Conservation (phyloP, 768 basidiomycete species). For the Tylopilus plumbeoviolaceoides region DNA sequence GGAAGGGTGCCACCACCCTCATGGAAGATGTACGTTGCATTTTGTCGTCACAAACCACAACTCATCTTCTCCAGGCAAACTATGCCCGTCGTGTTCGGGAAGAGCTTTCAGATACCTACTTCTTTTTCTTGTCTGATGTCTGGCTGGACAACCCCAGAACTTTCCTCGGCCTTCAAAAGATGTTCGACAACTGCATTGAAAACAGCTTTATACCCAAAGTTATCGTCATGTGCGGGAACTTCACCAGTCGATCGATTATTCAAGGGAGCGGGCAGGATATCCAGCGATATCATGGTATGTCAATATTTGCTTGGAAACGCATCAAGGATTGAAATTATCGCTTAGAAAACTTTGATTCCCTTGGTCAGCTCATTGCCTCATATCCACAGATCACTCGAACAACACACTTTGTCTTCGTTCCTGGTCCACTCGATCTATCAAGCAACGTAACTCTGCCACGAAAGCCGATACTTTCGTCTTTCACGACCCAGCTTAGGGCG, state of each 20-base stretch:
- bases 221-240: slow-evolving; percentile 93
- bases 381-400: slow-evolving; percentile 72
- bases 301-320: neutral
- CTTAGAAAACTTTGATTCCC: slow-evolving; percentile 78
- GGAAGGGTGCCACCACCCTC: slow-evolving; percentile 87
- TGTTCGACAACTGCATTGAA: slow-evolving; percentile 89
- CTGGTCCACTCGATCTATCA: slow-evolving; percentile 88
- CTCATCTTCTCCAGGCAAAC: slow-evolving; percentile 44
- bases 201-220: slow-evolving; percentile 83
- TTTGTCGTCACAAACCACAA: neutral
- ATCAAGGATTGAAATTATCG: slow-evolving; percentile 1
- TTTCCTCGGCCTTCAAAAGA: slow-evolving; percentile 69
- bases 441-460: slow-evolving; percentile 80
- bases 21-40: slow-evolving; percentile 74
- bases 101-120: slow-evolving; percentile 72
- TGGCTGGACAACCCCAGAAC: slow-evolving; percentile 91
- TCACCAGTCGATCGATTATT: slow-evolving; percentile 76
- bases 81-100: slow-evolving; percentile 58
- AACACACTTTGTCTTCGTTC: slow-evolving; percentile 92
- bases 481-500: slow-evolving; percentile 63
- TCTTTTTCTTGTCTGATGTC: slow-evolving; percentile 94
- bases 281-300: slow-evolving; percentile 78
- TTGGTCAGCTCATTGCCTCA: slow-evolving; percentile 80
- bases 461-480: slow-evolving; percentile 70
- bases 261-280: slow-evolving; percentile 77